Conservation (phyloP, 257 asterid genomes). For the Przewalskia tangutica region DNA sequence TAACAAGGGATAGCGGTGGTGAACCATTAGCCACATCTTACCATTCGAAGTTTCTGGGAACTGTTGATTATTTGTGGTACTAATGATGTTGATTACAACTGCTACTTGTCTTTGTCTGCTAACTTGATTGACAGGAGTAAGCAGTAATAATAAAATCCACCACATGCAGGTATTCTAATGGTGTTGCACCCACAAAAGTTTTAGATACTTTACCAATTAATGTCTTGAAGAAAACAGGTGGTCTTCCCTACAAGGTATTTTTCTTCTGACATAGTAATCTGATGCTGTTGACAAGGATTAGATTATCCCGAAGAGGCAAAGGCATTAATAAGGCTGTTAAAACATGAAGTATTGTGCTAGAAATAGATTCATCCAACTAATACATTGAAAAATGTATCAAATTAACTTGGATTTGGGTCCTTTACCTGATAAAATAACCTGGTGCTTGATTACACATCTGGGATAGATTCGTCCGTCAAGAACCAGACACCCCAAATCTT, state of each 20-base stretch:
- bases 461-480: not conserved
- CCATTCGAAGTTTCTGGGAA: slow-evolving; percentile 37
- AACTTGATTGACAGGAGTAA: not conserved
- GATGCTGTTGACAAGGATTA: not conserved
- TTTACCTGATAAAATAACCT: not conserved
- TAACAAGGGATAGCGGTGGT: slow-evolving; percentile 16
- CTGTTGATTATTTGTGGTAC: slow-evolving; percentile 37
- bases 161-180: slow-evolving; percentile 25
- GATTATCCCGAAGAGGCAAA: not conserved
- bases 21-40: slow-evolving; percentile 36
- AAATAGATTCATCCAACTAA: not conserved
- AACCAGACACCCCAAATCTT: not conserved
- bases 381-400: not conserved
- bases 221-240: slow-evolving; percentile 21
- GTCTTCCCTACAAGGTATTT: slow-evolving; percentile 29
- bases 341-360: not conserved
- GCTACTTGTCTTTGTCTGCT: not conserved
- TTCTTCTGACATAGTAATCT: not conserved
- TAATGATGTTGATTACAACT: not conserved
- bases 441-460: not conserved
- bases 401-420: not conserved
- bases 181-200: slow-evolving; percentile 28
- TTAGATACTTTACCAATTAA: slow-evolving; percentile 25
- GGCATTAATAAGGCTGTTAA: not conserved
- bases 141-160: not conserved